Base-by-base conservation (phyloP, 1,284 basidiomycete species). In the Mycena citricolor region DNA sequence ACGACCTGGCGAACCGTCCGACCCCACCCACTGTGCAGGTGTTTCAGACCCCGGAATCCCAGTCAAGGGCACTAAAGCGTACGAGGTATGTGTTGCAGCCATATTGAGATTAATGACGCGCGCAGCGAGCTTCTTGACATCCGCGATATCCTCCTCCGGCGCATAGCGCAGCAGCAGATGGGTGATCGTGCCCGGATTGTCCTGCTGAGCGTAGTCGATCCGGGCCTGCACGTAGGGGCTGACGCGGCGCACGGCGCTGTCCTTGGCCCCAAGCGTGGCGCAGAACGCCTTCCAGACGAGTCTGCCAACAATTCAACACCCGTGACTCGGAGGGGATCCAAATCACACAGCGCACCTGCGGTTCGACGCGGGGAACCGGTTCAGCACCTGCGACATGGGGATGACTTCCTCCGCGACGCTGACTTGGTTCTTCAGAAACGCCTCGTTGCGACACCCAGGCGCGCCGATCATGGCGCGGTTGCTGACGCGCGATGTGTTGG, bases 51-150 rank as follows among this genome's bases (percentile, higher is more conserved):
- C n/a, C n/a, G n/a, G n/a, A n/a, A 65, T 63, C 81, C 87, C 22
- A 78, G 81, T 30, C 75, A 86, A 17, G 83, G 88, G 58, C 61
- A 83, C 7, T 11, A 23, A 35, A 30, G 64, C 65, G n/a, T 33
- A 58, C 12, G 61, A 57, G 0, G 65, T 64, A 38, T 65, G 61
- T 8, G 61, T 64, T 3, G 63, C 56, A 4, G 58, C 62, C 43
- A 65, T 60, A 44, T 66, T 64, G 30, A 61, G 52, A 23, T 53
- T 47, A 2, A 59, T 51, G 11, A 66, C 47, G 2, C 44, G 24
- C 4, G 57, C 37, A 4, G 55, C 43, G 4, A 52, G 45, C 10
- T 41, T 35, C 14, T 40, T 36, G 16, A 23, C 21, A 16, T 55
- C 45, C 4, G 32, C 32, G 12, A 52, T 8, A 5, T 57, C 60